phyloP scores from a whole-genome alignment of 1,139 yeast genomes.

The Scheffersomyces parashehatae region DNA sequence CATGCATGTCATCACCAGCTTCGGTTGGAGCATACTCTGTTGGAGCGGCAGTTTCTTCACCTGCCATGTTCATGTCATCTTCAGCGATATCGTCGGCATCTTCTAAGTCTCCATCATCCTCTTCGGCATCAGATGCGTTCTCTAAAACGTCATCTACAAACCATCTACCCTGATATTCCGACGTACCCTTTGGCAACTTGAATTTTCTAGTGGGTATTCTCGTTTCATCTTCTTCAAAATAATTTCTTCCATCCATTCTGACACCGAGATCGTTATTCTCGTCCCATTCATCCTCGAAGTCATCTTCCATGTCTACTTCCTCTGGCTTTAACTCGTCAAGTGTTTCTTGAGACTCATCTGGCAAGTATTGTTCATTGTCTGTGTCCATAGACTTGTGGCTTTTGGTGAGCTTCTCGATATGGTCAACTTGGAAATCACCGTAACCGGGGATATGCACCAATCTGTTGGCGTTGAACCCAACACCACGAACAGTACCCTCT shows the following conservation, averaged over 20 bases:
- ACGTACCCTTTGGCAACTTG: constrained; percentile 80
- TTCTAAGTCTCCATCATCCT: constrained; percentile 40
- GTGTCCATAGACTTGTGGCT: constrained; percentile 23
- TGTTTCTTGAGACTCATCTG: constrained; percentile 61
- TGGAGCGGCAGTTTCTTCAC: constrained; percentile 9
- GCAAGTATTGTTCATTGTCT: constrained; percentile 32
- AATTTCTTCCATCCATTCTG: constrained; percentile 70
- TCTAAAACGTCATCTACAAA: constrained; percentile 59
- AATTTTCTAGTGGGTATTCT: constrained; percentile 25
- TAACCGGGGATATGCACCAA: constrained; percentile 82
- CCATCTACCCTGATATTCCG: constrained; percentile 96
- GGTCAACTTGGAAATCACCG: constrained; percentile 84
- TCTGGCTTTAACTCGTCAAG: constrained; percentile 68
- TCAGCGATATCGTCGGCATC: constrained; percentile 20
- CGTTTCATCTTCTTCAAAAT: constrained; percentile 47
- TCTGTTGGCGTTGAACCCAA: constrained; percentile 75
- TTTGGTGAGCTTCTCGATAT: constrained; percentile 51
- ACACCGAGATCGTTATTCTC: constrained; percentile 51
- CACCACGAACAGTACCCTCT: constrained; percentile 85
- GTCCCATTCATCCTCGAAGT: constrained; percentile 44
- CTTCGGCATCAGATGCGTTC: constrained; percentile 53
- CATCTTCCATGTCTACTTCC: constrained; percentile 52
- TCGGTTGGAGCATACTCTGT: constrained; percentile 47
- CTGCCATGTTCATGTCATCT: constrained; percentile 25
- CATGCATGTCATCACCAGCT: constrained; percentile 60